Conservation (phyloP, 306 rosid species). For the Prunus fruticosa region DNA sequence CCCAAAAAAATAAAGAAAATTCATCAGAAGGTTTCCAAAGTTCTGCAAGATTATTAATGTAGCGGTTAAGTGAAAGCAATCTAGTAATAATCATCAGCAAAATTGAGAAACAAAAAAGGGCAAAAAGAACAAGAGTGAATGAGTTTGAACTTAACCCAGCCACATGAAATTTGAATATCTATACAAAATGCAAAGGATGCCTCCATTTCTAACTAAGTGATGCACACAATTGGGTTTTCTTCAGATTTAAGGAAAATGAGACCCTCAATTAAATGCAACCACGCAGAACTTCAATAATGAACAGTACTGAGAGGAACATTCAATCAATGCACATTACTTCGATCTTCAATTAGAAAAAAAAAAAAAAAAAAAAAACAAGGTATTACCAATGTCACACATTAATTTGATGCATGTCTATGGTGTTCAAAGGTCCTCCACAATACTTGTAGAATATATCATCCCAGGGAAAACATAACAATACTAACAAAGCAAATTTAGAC, state of each 20-base stretch:
- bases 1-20: conserved; percentile 96
- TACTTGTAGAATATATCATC: not conserved
- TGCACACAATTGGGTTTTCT: not conserved
- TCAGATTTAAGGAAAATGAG: not conserved
- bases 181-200: not conserved
- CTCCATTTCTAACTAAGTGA: not conserved
- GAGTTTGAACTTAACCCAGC: not conserved
- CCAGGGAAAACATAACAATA: not conserved
- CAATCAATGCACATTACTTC: not conserved
- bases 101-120: conserved; percentile 15
- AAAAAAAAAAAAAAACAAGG: not conserved
- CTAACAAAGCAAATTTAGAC: not conserved
- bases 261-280: not conserved
- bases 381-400: not conserved
- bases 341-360: not conserved
- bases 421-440: not conserved
- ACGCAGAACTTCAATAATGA: not conserved
- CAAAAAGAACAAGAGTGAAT: conserved; percentile 5
- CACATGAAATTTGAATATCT: not conserved
- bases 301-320: not conserved
- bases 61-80: conserved; percentile 10
- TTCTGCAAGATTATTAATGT: conserved; percentile 51
- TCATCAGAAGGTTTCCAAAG: conserved; percentile 85
- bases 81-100: conserved; percentile 14
- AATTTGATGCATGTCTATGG: not conserved